Conservation (phyloP, 2,329 filamentous ascomycete species). For the Nemania sp. region DNA sequence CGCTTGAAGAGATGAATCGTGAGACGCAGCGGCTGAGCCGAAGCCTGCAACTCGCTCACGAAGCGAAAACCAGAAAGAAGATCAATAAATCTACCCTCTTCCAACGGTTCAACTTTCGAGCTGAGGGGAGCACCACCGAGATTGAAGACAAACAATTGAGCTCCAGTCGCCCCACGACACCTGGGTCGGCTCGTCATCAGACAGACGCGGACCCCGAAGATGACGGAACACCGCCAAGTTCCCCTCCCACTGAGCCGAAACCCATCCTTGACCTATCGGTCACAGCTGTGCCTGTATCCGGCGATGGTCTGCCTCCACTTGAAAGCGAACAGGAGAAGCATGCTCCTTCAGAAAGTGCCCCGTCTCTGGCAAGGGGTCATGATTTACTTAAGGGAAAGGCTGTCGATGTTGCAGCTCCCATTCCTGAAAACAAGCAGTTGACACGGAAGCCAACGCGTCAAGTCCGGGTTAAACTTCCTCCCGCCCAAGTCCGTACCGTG, state of each 20-base stretch:
- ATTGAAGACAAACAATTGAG: constrained; percentile 48
- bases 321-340: constrained; percentile 44
- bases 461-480: constrained; percentile 56
- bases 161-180: constrained; percentile 60
- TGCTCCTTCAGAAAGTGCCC: constrained; percentile 45
- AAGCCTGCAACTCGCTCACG: constrained; percentile 88
- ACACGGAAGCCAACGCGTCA: constrained; percentile 48
- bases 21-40: constrained; percentile 91
- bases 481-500: constrained; percentile 45
- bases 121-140: constrained; percentile 42
- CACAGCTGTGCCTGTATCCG: constrained; percentile 8
- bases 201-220: constrained; percentile 58
- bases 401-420: constrained; percentile 34
- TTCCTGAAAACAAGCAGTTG: constrained; percentile 38
- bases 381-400: constrained; percentile 68
- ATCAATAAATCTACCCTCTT: constrained; percentile 83
- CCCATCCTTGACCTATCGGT: constrained; percentile 16
- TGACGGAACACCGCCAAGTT: constrained; percentile 73
- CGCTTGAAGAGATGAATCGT: constrained; percentile 89
- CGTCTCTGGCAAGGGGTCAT: constrained; percentile 42
- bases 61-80: constrained; percentile 89
- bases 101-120: constrained; percentile 77
- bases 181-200: constrained; percentile 47
- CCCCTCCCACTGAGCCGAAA: constrained; percentile 54
- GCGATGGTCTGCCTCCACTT: constrained; percentile 18